Conservation (phyloP, 176 grass and related monocot species). For the Carex cristatella region DNA sequence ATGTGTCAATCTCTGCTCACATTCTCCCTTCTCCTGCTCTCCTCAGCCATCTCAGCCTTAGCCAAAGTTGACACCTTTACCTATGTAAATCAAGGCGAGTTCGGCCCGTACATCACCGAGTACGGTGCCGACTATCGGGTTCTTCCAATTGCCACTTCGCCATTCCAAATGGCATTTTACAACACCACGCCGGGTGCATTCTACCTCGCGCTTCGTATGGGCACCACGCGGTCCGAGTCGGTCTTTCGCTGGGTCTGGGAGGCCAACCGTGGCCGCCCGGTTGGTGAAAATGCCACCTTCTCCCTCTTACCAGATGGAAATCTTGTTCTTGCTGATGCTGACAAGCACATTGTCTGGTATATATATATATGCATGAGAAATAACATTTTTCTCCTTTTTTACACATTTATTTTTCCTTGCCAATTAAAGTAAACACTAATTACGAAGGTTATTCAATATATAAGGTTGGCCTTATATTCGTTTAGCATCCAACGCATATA, state of each 20-base stretch:
- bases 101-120: conserved; percentile 35
- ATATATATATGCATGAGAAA: background rate
- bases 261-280: conserved; percentile 27
- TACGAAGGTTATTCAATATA: too few species aligned
- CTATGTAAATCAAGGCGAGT: conserved; percentile 37
- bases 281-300: conserved; percentile 43
- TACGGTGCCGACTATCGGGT: conserved; percentile 39
- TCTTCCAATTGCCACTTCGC: background rate
- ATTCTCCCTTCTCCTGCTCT: background rate
- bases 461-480: background rate
- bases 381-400: background rate
- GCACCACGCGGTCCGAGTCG: conserved; percentile 32
- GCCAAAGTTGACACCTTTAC: conserved; percentile 36
- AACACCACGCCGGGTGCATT: conserved; percentile 14
- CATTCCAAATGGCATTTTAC: conserved; percentile 18
- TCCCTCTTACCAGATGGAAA: conserved; percentile 33
- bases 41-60: background rate
- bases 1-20: background rate
- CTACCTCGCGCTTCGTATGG: conserved; percentile 45
- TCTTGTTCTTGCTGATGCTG: conserved; percentile 38
- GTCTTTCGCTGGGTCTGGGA: conserved; percentile 44
- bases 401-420: background rate
- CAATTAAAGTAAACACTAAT: background rate
- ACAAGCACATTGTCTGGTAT: conserved; percentile 28
- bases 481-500: background rate